Percentiles rank a stretch among this genome's conserved stretches.
phyloP scores from a whole-genome alignment of 2,329 filamentous ascomycete species.

The Scedosporium dehoogii region DNA sequence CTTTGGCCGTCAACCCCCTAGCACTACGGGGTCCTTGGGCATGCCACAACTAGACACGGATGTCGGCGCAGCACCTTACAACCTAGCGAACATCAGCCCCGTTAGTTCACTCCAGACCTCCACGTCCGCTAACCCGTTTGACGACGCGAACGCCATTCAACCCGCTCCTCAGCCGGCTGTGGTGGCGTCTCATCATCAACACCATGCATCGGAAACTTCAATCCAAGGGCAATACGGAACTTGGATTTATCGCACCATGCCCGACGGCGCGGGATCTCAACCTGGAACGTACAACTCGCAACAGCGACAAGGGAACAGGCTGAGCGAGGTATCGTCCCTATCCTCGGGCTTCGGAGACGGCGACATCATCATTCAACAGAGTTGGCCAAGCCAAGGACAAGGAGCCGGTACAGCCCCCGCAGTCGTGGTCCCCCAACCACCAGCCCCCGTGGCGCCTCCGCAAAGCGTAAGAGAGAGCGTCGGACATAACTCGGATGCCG shows the following conservation, averaged over 20 bases:
- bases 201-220: neutral
- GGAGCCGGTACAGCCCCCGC: neutral
- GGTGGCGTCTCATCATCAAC: neutral
- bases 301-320: slow-evolving; percentile 26
- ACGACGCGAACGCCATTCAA: neutral
- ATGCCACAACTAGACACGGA: neutral
- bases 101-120: neutral
- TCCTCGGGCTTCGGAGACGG: slow-evolving; percentile 57
- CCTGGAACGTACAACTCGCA: slow-evolving; percentile 21
- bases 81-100: neutral
- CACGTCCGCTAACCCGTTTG: neutral
- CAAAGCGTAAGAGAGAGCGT: slow-evolving; percentile 10
- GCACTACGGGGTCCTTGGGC: neutral
- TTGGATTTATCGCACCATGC: neutral
- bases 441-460: neutral
- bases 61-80: neutral
- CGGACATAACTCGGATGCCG: slow-evolving; percentile 21
- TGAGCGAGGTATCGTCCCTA: slow-evolving; percentile 47
- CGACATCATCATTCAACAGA: slow-evolving; percentile 39
- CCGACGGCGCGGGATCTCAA: slow-evolving; percentile 11
- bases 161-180: neutral
- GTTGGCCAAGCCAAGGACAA: neutral
- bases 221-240: neutral
- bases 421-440: neutral
- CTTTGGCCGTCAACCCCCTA: neutral